These are phyloP conservation scores for Zanthoxylum bungeanum DNA, from an alignment of 345 rosid genomes.

Conservation along the genomic window DNA sequence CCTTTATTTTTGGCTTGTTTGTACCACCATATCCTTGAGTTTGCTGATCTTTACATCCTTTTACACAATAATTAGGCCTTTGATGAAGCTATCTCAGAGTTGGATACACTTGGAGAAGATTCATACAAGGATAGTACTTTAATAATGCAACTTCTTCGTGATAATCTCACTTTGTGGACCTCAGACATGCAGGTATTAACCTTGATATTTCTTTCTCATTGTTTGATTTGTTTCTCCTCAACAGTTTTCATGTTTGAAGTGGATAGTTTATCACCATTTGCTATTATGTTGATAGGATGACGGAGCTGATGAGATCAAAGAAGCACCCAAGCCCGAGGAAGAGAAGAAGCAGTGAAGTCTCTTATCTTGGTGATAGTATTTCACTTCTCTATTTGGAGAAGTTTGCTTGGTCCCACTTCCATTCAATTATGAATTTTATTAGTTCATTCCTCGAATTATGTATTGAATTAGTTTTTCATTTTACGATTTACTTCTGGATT, in stretches of 20 bases:
- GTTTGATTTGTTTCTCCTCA: not conserved
- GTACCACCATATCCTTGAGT: not conserved
- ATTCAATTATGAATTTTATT: conserved; percentile 9
- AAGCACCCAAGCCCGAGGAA: conserved; percentile 37
- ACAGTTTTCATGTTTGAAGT: not conserved
- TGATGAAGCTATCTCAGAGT: conserved; percentile 35
- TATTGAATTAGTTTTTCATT: conserved; percentile 14
- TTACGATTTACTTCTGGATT: conserved; percentile 13
- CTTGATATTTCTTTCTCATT: not conserved
- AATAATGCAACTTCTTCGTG: conserved; percentile 39
- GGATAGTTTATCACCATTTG: conserved; percentile 6
- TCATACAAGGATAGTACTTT: conserved; percentile 39
- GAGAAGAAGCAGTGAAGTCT: conserved; percentile 36
- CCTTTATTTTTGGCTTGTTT: not conserved
- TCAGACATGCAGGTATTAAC: conserved; percentile 35
- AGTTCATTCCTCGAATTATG: conserved; percentile 11
- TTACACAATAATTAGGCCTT: conserved; percentile 21
- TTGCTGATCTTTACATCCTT: not conserved
- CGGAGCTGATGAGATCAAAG: conserved; percentile 47
- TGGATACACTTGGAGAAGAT: conserved; percentile 36
- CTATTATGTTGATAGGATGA: conserved; percentile 30
- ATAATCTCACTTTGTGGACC: conserved; percentile 37
- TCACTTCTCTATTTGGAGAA: conserved; percentile 34
- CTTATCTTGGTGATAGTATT: not conserved
- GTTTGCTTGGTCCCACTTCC: conserved; percentile 29